Base-by-base conservation (phyloP, 352 stramenopile genomes). In the Discostella stelligera region DNA sequence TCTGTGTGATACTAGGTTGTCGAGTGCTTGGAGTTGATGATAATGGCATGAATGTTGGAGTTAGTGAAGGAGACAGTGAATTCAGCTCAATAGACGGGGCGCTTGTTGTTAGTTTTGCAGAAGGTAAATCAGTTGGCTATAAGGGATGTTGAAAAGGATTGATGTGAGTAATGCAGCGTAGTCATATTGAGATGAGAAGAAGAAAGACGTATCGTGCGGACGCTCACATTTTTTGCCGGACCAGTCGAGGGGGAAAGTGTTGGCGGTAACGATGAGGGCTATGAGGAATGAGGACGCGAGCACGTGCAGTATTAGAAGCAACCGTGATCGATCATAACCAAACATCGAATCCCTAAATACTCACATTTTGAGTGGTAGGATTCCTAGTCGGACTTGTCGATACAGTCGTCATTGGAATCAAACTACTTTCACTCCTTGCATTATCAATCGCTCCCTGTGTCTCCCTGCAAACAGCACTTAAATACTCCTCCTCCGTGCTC, bases 401-500 rank as follows among this genome's bases (percentile, higher is more conserved):
- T 18, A 75, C 27, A 10, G 72, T 44, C 53, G 2, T 27, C 30
- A n/a, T 53, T 4, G 54, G 50, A 8, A 14, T 32, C 21, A 32
- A 7, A 14, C 58, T 64, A 64, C 20, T 53, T 49, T 66, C 62
- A 49, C 49, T 37, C 62, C 54, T 70, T 16, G 61, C 76, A 75
- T 60, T 79, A 62, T 87, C 77, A 30, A 89, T 84, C 21, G 76
- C 71, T 4, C n/a, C 69, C 53, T 82, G 61, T 11, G 81, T 89
- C 9, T 84, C 68, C 11, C 61, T 68, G 59, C 86, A 92, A 3
- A 90, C 77, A n/a, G 72, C 75, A 65, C 69, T 82, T n/a, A 90
- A 74, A 66, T 86, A 85, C 4, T 59, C 25, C 9, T 53, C 49
- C 54, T 90, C 39, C 3, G 48, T 25, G 10, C 54, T 16, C 8